Percentiles rank a stretch among this genome's conserved stretches.
Conservation (phyloP, 2,329 filamentous ascomycete species). For the Paraphaeosphaeria minitans region DNA sequence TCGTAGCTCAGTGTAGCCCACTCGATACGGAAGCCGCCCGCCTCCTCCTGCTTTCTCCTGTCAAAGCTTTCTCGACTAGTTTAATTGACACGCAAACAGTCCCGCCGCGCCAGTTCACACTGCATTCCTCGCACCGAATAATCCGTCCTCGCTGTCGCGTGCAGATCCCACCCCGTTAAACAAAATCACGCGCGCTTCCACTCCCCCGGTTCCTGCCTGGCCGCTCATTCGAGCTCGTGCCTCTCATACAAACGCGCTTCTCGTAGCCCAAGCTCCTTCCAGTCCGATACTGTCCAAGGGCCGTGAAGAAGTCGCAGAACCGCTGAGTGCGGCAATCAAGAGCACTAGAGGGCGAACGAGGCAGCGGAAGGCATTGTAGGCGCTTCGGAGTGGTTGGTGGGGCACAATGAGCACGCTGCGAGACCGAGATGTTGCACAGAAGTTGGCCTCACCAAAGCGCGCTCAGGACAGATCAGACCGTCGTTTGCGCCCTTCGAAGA, state of each 20-base stretch:
- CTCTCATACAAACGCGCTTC: conserved; percentile 29
- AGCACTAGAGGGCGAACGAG: neutral
- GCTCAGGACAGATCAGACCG: conserved; percentile 51
- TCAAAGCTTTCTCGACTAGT: conserved; percentile 8
- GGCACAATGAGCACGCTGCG: conserved; percentile 50
- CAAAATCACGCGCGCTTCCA: neutral
- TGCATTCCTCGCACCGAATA: conserved; percentile 14
- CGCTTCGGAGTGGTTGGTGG: conserved; percentile 5
- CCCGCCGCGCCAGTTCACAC: conserved; percentile 17
- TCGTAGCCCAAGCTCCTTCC: conserved; percentile 16
- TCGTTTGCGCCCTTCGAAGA: conserved; percentile 49
- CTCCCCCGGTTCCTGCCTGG: neutral
- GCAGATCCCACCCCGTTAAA: neutral
- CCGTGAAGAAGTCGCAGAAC: neutral
- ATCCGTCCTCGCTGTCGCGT: neutral
- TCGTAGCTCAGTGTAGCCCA: neutral
- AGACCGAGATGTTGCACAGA: conserved; percentile 52
- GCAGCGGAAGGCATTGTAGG: neutral
- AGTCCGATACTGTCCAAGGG: neutral
- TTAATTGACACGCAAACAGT: conserved; percentile 14
- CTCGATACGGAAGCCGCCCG: conserved; percentile 3
- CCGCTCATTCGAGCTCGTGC: neutral
- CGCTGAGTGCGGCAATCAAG: neutral
- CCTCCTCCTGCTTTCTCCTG: neutral
- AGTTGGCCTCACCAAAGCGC: conserved; percentile 51